These are phyloP conservation scores for Ascoidea rubescens DNA, from an alignment of 805 yeast species.

Conservation along the genomic window DNA sequence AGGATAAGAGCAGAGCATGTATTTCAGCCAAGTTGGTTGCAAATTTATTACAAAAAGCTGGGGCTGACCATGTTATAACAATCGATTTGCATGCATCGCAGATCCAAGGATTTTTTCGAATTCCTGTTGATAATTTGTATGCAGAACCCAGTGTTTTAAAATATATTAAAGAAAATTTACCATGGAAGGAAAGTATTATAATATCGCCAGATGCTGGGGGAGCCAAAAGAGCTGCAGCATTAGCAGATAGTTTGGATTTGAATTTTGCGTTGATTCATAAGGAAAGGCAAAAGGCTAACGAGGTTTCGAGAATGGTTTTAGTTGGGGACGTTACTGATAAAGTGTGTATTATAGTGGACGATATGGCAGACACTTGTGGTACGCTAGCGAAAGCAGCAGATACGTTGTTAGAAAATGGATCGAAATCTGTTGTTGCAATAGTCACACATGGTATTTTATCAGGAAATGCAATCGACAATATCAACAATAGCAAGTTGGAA, in stretches of 20 bases:
- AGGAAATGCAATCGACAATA: conserved; percentile 65
- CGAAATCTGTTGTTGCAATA: conserved; percentile 76
- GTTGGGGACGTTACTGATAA: conserved; percentile 88
- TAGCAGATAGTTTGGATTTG: conserved; percentile 84
- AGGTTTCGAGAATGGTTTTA: conserved; percentile 86
- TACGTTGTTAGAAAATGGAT: conserved; percentile 66
- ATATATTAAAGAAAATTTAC: conserved; percentile 58
- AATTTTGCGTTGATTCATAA: conserved; percentile 94
- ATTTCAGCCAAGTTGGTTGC: conserved; percentile 93
- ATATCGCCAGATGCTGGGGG: conserved; percentile 99
- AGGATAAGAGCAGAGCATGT: conserved; percentile 92
- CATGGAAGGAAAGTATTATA: conserved; percentile 48
- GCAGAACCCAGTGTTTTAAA: conserved; percentile 87
- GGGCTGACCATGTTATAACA: conserved; percentile 90
- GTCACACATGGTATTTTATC: conserved; percentile 94
- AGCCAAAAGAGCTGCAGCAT: conserved; percentile 89
- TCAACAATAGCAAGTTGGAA: conserved; percentile 52
- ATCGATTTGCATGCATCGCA: conserved; percentile 97
- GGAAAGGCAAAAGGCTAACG: conserved; percentile 91
- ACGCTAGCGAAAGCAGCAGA: conserved; percentile 93
- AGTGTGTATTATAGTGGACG: conserved; percentile 80
- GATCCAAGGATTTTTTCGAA: conserved; percentile 91
- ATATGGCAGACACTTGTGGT: conserved; percentile 98
- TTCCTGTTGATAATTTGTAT: conserved; percentile 90
- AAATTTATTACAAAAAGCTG: conserved; percentile 81